Evolutionary conservation across 495 filamentous ascomycete species (phyloP), one percentile per base, ranked within the genome.

Genomic region (Aspergillus heteromorphus): DNA sequence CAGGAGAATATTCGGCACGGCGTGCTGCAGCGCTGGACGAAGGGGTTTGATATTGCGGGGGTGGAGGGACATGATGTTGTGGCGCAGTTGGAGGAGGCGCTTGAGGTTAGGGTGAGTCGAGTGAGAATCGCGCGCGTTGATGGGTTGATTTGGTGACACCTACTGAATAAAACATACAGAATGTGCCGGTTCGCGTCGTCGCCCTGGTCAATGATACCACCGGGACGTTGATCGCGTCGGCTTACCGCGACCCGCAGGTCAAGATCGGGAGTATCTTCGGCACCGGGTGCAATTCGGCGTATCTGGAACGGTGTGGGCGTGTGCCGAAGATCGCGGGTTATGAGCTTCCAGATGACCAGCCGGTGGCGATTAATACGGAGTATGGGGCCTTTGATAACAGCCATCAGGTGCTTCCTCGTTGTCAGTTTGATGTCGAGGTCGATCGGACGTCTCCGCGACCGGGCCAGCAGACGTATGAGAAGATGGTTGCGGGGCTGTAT

Each of bases 371-470:
- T 74, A 97, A 97, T 75, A 96, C 92, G 70, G 92, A 97, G 72
- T 97, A 89, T 80, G 92, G 92, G 47, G 91, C 92, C 38, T 97
- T 97, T 68, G 92, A 97, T 70, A 96, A 95, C 68, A 88, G 95
- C 65, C 84, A 88, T 70, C 75, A 84, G 43, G 81, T 96, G 40
- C 80, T 97, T 8, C 92, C 91, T 16, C 84, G 85, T 1, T 48
- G 42, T 5, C 6, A 14, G 7, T 68, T 69, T 48, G 76, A 79
- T 51, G 42, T 49, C 0, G 63, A 65, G 16, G 65, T 79, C 31
- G 75, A 78, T 55, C 14, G 55, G 8, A 53, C 65, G n/a, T 78
- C 75, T 1, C 55, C 68, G 0, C 67, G 65, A 4, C 76, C 74
- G 0, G 74, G 71, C 4, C 69, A 74, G 30, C 76, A 79, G 59